Evolutionary conservation across 2,329 filamentous ascomycete species (phyloP), one percentile per base, ranked within the genome.

Genomic region (Colletotrichum somersetense): DNA sequence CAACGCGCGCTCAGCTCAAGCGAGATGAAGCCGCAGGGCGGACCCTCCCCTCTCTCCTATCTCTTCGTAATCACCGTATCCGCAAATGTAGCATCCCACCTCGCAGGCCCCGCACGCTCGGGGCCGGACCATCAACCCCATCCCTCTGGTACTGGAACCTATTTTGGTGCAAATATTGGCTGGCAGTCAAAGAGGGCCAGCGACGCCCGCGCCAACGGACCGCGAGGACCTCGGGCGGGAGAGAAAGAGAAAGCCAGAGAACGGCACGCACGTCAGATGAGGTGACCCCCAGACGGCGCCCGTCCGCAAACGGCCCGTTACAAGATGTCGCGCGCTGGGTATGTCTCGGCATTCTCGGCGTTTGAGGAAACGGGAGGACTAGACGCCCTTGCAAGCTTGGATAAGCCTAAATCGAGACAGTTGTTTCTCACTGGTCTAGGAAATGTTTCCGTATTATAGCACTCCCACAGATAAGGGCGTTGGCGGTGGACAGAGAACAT

Each of bases 401-500:
- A 5, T 6, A 7, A 26, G 55, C 30, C 57, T 46, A 33, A 61
- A 33, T 33, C 18, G 40, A 46, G 57, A 38, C 26, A 61, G 5
- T 30, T 46, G 16, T 61, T 46, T 46, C 44, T n/a, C 33, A 12
- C 20, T 46, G 23, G 46, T 82, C 80, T 74, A 62, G 76, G 80
- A 77, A 79, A 78, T 79, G 76, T 72, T 79, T 78, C 40, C 23
- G 3, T 12, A 46, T 61, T 33, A 16, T 5, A 46, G n/a, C 76
- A 69, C 74, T 75, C 77, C 78, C 76, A 68, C 77, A 75, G 61
- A 61, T 4, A 72, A 56, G 44, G 75, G 75, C 76, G 77, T 65
- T 75, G 74, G 66, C 67, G 20, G 57, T 65, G 78, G 72, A 78
- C 77, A 75, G 8, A 76, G 77, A 77, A 80, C 80, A 82, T 82